A percentile compares a stretch with the other conserved stretches of the same genome.
Evolutionary conservation across 495 filamentous ascomycete species (phyloP).

Genomic region (Aspergillus nanangensis): DNA sequence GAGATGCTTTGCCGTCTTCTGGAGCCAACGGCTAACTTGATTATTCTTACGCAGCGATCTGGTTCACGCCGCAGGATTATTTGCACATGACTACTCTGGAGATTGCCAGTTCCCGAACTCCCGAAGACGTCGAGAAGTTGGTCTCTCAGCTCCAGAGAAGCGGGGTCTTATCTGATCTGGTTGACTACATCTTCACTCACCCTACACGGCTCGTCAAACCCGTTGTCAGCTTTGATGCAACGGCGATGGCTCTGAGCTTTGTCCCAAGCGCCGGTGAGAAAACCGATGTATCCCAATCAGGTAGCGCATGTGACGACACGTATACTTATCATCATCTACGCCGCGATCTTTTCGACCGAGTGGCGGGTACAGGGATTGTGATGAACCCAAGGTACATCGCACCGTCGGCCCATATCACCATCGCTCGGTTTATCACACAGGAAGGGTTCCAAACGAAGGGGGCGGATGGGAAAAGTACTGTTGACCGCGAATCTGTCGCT

Average conservation of each 20-base stretch:
- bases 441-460: constrained; percentile 35
- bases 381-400: constrained; percentile 76
- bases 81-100: constrained; percentile 89
- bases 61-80: constrained; percentile 72
- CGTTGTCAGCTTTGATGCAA: constrained; percentile 75
- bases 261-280: constrained; percentile 65
- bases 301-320: constrained; percentile 38
- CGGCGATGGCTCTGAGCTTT: constrained; percentile 81
- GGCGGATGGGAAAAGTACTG: constrained; percentile 13
- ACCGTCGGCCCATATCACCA: constrained; percentile 82
- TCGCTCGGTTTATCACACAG: constrained; percentile 70
- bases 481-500: constrained; percentile 44
- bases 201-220: constrained; percentile 75
- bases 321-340: constrained; percentile 93
- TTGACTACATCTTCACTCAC: constrained; percentile 56
- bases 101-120: constrained; percentile 64
- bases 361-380: constrained; percentile 50
- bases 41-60: constrained; percentile 37
- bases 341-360: constrained; percentile 65
- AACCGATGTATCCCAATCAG: constrained; percentile 6
- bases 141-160: constrained; percentile 46
- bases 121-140: constrained; percentile 55
- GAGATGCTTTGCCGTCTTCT: neutral
- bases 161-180: constrained; percentile 46
- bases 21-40: neutral